These are phyloP conservation scores for Stenocarpella maydis DNA, from an alignment of 2,329 filamentous ascomycete genomes.

Conservation along the genomic window DNA sequence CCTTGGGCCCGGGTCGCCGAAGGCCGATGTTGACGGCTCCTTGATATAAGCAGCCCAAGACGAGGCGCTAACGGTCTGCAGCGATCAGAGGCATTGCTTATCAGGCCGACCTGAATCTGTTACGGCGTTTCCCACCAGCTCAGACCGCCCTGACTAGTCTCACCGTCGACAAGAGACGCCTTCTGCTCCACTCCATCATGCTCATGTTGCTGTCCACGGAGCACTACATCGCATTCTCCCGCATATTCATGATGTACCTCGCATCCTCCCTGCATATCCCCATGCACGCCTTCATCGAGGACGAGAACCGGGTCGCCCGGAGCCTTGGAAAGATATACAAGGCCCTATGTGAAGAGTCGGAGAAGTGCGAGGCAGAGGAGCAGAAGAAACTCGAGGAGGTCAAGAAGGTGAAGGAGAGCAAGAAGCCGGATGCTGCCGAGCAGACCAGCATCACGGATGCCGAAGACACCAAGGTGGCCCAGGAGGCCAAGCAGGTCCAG, in stretches of 20 bases:
- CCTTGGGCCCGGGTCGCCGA: background rate
- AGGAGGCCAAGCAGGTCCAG: slow-evolving; percentile 64
- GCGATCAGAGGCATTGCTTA: slow-evolving; percentile 46
- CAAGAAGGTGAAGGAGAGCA: slow-evolving; percentile 9
- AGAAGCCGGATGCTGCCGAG: slow-evolving; percentile 9
- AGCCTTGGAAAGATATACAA: slow-evolving; percentile 80
- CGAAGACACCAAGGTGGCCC: slow-evolving; percentile 72
- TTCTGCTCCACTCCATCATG: slow-evolving; percentile 76
- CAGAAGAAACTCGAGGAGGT: slow-evolving; percentile 40
- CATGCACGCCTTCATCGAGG: slow-evolving; percentile 68
- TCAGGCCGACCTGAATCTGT: slow-evolving; percentile 54
- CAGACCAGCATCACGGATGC: slow-evolving; percentile 57
- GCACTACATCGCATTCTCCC: slow-evolving; percentile 78
- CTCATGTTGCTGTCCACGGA: slow-evolving; percentile 79
- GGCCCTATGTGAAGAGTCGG: slow-evolving; percentile 56
- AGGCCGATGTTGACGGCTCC: background rate
- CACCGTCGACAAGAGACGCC: slow-evolving; percentile 66
- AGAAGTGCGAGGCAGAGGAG: slow-evolving; percentile 43
- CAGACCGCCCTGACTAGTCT: slow-evolving; percentile 68
- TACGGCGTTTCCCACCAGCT: slow-evolving; percentile 63
- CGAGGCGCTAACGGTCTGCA: slow-evolving; percentile 35
- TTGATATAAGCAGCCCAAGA: background rate
- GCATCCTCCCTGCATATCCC: slow-evolving; percentile 76
- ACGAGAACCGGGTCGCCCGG: slow-evolving; percentile 79
- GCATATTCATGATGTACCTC: slow-evolving; percentile 74